These are phyloP conservation scores for Pyrenophora teres DNA, from an alignment of 2,329 filamentous ascomycete species.

Conservation along the genomic window DNA sequence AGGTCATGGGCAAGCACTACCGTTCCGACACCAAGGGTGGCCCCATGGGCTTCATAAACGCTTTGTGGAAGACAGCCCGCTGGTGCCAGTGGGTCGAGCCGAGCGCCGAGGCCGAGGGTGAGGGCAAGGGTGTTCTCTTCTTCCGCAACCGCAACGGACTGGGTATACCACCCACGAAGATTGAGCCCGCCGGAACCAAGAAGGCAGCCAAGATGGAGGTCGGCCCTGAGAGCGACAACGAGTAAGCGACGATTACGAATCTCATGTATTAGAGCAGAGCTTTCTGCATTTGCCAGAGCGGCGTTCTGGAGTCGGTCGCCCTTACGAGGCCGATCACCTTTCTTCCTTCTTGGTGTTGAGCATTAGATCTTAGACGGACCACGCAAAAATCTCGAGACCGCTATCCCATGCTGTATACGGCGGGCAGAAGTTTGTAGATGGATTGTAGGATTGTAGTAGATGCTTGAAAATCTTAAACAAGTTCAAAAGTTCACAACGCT, in stretches of 20 bases:
- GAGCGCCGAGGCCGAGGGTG: constrained; percentile 76
- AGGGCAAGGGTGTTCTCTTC: constrained; percentile 85
- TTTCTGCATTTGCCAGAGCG: constrained; percentile 15
- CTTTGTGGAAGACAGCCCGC: constrained; percentile 79
- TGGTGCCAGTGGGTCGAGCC: constrained; percentile 99
- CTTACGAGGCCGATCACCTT: constrained; percentile 9
- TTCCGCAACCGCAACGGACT: constrained; percentile 93
- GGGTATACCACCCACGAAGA: constrained; percentile 58
- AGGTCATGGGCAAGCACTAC: constrained; percentile 95
- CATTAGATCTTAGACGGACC: constrained; percentile 19
- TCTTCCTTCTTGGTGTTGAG: constrained; percentile 21
- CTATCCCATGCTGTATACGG: constrained; percentile 12
- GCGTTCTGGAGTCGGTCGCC: constrained; percentile 26
- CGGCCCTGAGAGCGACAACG: constrained; percentile 38
- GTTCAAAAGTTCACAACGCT: background rate
- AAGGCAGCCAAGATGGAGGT: constrained; percentile 45
- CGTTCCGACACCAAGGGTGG: constrained; percentile 79
- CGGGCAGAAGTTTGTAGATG: constrained; percentile 18
- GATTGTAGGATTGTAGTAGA: constrained; percentile 6
- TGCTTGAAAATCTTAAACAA: constrained; percentile 2
- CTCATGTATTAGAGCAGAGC: constrained; percentile 26
- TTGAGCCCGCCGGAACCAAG: constrained; percentile 26
- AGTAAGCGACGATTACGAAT: constrained; percentile 28
- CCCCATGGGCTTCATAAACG: constrained; percentile 76
- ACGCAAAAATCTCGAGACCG: constrained; percentile 11